phyloP scores from a whole-genome alignment of 75 land plant genomes.

The Adiantum capillusveneris region DNA sequence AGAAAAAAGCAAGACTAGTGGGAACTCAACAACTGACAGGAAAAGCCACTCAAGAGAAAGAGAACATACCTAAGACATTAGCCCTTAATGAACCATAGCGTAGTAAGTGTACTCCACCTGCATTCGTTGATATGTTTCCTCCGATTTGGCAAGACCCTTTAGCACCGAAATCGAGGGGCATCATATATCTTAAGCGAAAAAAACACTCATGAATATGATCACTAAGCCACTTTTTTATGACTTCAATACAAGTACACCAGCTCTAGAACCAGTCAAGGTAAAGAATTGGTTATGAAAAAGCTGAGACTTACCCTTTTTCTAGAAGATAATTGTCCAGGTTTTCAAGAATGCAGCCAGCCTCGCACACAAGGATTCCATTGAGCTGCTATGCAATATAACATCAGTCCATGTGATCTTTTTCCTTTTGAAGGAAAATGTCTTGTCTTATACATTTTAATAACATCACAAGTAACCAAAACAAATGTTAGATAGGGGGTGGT shows the following conservation, averaged over 20 bases:
- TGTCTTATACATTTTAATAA: too few species aligned
- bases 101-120: conserved; percentile 82
- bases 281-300: too few species aligned
- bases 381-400: conserved; percentile 52
- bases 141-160: conserved; percentile 99
- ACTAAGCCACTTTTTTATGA: too few species aligned
- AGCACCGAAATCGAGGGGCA: conserved; percentile 98
- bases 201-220: background rate
- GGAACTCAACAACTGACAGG: too few species aligned
- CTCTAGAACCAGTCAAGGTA: too few species aligned
- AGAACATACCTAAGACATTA: conserved; percentile 68
- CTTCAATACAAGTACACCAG: too few species aligned
- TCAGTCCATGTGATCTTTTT: too few species aligned
- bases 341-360: conserved; percentile 98
- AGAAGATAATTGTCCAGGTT: conserved; percentile 61
- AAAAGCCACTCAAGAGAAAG: background rate
- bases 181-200: conserved; percentile 44
- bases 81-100: conserved; percentile 98
- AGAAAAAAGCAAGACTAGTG: too few species aligned
- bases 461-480: background rate
- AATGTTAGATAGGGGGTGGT: too few species aligned
- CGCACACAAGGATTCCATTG: conserved; percentile 93
- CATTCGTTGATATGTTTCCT: conserved; percentile 98
- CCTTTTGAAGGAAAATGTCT: too few species aligned
- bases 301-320: conserved; percentile 57